phyloP scores from a whole-genome alignment of 2,329 filamentous ascomycete species.

The Calonectria ilicicola region DNA sequence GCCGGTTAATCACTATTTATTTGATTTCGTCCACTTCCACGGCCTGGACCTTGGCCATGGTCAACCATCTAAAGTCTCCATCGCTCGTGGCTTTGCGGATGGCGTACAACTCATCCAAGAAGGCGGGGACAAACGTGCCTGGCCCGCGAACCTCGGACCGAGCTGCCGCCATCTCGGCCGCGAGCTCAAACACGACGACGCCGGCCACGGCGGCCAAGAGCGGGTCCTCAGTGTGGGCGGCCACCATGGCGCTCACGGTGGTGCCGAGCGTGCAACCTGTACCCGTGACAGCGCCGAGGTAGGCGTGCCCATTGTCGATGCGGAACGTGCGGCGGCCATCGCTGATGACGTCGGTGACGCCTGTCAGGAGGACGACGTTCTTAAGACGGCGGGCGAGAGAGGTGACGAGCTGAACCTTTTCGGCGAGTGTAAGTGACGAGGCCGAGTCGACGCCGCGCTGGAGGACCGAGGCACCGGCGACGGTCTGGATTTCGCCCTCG shows the following conservation, averaged over 20 bases:
- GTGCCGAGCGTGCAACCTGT: conserved; percentile 90
- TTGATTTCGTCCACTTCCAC: conserved; percentile 44
- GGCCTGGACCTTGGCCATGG: conserved; percentile 60
- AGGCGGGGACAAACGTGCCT: conserved; percentile 86
- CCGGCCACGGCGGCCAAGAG: conserved; percentile 80
- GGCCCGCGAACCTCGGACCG: conserved; percentile 78
- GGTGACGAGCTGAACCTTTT: conserved; percentile 72
- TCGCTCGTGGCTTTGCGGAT: conserved; percentile 61
- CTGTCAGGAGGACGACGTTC: conserved; percentile 86
- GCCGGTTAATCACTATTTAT: conserved; percentile 36
- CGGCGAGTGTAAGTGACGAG: conserved; percentile 63
- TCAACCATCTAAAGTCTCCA: conserved; percentile 64
- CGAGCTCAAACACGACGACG: conserved; percentile 80
- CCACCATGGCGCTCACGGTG: conserved; percentile 80
- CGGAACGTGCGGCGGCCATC: conserved; percentile 77
- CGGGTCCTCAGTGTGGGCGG: conserved; percentile 71
- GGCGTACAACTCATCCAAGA: conserved; percentile 78
- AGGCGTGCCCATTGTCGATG: conserved; percentile 81
- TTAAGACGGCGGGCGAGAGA: conserved; percentile 76
- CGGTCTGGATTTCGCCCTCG: conserved; percentile 84
- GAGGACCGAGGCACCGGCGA: conserved; percentile 65
- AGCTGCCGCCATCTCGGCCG: conserved; percentile 77
- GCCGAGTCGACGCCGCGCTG: conserved; percentile 90
- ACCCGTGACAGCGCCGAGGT: conserved; percentile 79
- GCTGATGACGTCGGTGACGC: conserved; percentile 79